Evolutionary conservation across 1,284 basidiomycete genomes (phyloP).

Genomic region (Moniliella sp.): DNA sequence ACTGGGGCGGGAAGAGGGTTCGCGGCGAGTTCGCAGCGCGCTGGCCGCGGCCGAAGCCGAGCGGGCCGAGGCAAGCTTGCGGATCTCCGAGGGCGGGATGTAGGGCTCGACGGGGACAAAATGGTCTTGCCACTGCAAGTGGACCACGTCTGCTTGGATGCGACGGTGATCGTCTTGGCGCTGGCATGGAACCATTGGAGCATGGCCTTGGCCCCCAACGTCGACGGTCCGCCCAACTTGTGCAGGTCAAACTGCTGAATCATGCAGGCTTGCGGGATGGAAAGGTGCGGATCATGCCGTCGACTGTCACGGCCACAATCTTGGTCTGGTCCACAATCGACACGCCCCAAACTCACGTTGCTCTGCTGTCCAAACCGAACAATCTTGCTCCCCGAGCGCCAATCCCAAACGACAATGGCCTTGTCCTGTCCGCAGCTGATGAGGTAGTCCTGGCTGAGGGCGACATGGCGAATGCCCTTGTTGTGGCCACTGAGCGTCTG

Average conservation of each 20-base stretch:
- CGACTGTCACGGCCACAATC: conserved; percentile 68
- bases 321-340: conserved; percentile 50
- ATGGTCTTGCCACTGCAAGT: conserved; percentile 63
- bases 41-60: no score
- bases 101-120: conserved; percentile 9
- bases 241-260: conserved; percentile 66
- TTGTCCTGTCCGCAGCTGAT: conserved; percentile 70
- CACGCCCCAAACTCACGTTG: conserved; percentile 68
- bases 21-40: no score
- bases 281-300: conserved; percentile 75
- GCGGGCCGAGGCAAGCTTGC: no score
- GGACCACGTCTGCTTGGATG: conserved; percentile 66
- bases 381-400: conserved; percentile 50
- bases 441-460: conserved; percentile 58
- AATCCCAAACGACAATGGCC: conserved; percentile 64
- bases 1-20: no score
- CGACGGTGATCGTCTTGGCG: conserved; percentile 69
- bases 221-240: no score
- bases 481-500: conserved; percentile 48
- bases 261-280: conserved; percentile 66
- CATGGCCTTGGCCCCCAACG: no score
- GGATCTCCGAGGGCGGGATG: background rate
- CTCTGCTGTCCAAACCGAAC: conserved; percentile 78
- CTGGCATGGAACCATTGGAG: conserved; percentile 79
- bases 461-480: conserved; percentile 53